Base-by-base conservation (phyloP, 1,284 basidiomycete genomes). In the Apiotrichum gracile region DNA sequence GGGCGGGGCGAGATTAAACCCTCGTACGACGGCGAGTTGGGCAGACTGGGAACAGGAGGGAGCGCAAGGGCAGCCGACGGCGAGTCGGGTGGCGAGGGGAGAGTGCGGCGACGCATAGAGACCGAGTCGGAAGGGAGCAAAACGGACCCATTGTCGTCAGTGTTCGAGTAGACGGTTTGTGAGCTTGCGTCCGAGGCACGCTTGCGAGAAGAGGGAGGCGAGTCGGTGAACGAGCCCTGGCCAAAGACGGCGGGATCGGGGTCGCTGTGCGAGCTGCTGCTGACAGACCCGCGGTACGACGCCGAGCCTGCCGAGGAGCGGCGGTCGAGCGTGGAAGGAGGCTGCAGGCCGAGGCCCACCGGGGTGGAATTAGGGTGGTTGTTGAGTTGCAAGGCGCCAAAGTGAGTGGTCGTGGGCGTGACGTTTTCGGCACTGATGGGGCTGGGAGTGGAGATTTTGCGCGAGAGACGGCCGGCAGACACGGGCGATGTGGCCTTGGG, bases 1-100 rank as follows among this genome's bases (percentile, higher is more conserved):
- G 57, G 57, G 22, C 42, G 33, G 4, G 55, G 55, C 9, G 55
- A 39, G 13, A 53, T 26, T 8, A 57, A 33, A 10, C 51, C 51
- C 34, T 55, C 54, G 51, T 55, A 55, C 29, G 49, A 52, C 4
- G 21, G 16, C 25, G 46, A 56, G 47, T 19, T 42, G 22, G 31
- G 47, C 8, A 29, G 33, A 26, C 12, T 45, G 33, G n/a, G 10
- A 14, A 16, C 7, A 4, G 34, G 22, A 5, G 33, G 21, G 6
- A 19, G 9, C 13, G 19, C 31, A 1, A 41, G 26, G 21, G 38
- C 21, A 17, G 47, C 16, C 8, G n/a, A 12, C 26, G 49, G 54
- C 24, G 46, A 45, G 34, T 26, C 45, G 21, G 48, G 51, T 4
- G 51, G 47, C 16, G 51, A 47, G 9, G 37, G 48, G 5, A 49